phyloP scores from a whole-genome alignment of 2,329 filamentous ascomycete genomes.

The Phyllosticta citribraziliensis region DNA sequence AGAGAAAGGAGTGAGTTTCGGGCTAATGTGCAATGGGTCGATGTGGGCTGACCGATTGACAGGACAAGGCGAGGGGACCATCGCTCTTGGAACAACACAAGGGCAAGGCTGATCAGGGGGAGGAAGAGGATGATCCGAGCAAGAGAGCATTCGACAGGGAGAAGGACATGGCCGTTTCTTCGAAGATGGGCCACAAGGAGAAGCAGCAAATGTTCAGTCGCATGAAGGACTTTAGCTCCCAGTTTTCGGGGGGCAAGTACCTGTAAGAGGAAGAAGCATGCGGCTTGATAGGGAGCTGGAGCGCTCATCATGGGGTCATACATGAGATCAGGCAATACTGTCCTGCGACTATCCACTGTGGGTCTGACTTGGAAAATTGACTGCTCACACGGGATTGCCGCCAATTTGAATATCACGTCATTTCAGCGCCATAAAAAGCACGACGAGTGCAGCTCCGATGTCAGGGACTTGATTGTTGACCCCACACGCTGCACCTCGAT shows the following conservation, averaged over 20 bases:
- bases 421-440: no score
- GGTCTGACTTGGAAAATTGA: no score
- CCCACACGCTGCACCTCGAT: no score
- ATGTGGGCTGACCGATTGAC: conserved; percentile 25
- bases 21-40: not conserved
- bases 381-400: no score
- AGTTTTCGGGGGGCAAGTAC: conserved; percentile 66
- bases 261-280: conserved; percentile 26
- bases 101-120: conserved; percentile 42
- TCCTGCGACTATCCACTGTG: no score
- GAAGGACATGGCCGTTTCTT: conserved; percentile 80
- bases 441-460: no score
- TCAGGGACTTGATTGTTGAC: no score
- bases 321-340: no score
- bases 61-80: conserved; percentile 33
- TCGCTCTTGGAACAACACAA: conserved; percentile 39
- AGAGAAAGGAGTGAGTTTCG: conserved; percentile 39
- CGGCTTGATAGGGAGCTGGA: not conserved
- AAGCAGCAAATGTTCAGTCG: conserved; percentile 69
- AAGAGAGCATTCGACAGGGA: conserved; percentile 80
- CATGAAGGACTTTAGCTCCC: conserved; percentile 69
- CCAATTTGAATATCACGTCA: no score
- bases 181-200: conserved; percentile 62
- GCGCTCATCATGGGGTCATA: no score
- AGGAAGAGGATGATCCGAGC: conserved; percentile 80